Conservation (phyloP, 805 yeast genomes). For the Ogataea degrootiae region DNA sequence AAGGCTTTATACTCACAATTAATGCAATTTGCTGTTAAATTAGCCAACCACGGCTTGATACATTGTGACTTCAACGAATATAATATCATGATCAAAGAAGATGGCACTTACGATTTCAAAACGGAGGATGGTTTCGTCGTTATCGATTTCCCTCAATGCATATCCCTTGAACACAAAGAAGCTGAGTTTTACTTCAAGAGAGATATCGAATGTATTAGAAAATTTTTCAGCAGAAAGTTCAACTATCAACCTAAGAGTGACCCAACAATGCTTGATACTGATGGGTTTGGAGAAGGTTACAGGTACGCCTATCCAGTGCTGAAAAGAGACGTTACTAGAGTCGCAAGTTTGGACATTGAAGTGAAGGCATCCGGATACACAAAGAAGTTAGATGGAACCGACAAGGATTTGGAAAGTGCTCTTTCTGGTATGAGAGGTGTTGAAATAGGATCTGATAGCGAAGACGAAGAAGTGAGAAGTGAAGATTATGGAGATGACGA, state of each 20-base stretch:
- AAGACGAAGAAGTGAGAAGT: conserved; percentile 30
- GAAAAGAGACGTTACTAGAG: conserved; percentile 66
- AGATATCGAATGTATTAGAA: conserved; percentile 86
- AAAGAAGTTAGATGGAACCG: conserved; percentile 37
- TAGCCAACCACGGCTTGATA: conserved; percentile 85
- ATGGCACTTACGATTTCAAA: conserved; percentile 46
- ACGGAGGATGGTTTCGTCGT: conserved; percentile 74
- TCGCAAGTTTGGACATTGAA: conserved; percentile 68
- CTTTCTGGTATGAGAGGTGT: conserved; percentile 59
- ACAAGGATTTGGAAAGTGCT: conserved; percentile 71
- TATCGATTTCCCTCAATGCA: conserved; percentile 98
- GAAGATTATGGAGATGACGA: conserved; percentile 31
- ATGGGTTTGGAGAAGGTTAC: conserved; percentile 78
- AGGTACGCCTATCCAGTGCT: conserved; percentile 76
- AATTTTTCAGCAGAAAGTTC: conserved; percentile 76
- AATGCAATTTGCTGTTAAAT: conserved; percentile 78
- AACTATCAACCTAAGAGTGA: conserved; percentile 69
- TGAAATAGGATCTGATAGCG: conserved; percentile 29
- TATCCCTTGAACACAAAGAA: conserved; percentile 85
- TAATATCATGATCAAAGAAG: conserved; percentile 72
- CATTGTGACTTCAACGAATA: conserved; percentile 98
- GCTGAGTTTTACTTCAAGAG: conserved; percentile 85
- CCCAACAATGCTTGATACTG: conserved; percentile 65
- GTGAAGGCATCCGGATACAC: conserved; percentile 89
- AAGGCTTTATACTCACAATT: conserved; percentile 73